A percentile compares a stretch with the other conserved stretches of the same genome.
These are phyloP conservation scores for Penicillium waksmanii DNA, from an alignment of 495 filamentous ascomycete genomes.

Conservation along the genomic window DNA sequence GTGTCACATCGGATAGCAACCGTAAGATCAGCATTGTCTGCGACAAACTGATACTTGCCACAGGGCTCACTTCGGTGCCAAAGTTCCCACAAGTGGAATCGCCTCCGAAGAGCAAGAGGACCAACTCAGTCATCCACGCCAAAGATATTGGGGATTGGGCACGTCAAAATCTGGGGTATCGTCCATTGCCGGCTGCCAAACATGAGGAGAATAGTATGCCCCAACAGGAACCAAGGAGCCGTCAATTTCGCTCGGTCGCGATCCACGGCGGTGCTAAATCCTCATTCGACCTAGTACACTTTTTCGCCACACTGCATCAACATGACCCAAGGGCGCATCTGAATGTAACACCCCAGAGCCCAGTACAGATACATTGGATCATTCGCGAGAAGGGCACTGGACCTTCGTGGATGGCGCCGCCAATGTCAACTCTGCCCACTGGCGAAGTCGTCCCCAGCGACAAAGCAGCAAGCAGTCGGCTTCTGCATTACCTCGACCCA, in stretches of 20 bases:
- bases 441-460: conserved; percentile 58
- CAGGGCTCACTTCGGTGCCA: conserved; percentile 64
- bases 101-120: conserved; percentile 15
- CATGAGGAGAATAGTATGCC: neutral
- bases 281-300: conserved; percentile 70
- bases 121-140: conserved; percentile 51
- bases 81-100: conserved; percentile 39
- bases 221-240: neutral
- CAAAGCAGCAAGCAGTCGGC: conserved; percentile 60
- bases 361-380: conserved; percentile 66
- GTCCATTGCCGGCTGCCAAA: conserved; percentile 16
- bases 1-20: neutral
- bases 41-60: conserved; percentile 67
- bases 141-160: conserved; percentile 38
- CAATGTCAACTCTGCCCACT: conserved; percentile 40
- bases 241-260: conserved; percentile 40
- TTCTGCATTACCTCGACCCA: conserved; percentile 56
- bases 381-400: conserved; percentile 64
- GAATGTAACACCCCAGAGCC: conserved; percentile 35
- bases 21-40: conserved; percentile 38
- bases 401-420: conserved; percentile 31
- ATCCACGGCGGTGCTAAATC: conserved; percentile 72
- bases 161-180: conserved; percentile 35
- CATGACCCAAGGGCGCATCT: conserved; percentile 20
- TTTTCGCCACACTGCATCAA: conserved; percentile 53